Evolutionary conservation across 768 basidiomycete genomes (phyloP).

Genomic region (Suillus variegatus): DNA sequence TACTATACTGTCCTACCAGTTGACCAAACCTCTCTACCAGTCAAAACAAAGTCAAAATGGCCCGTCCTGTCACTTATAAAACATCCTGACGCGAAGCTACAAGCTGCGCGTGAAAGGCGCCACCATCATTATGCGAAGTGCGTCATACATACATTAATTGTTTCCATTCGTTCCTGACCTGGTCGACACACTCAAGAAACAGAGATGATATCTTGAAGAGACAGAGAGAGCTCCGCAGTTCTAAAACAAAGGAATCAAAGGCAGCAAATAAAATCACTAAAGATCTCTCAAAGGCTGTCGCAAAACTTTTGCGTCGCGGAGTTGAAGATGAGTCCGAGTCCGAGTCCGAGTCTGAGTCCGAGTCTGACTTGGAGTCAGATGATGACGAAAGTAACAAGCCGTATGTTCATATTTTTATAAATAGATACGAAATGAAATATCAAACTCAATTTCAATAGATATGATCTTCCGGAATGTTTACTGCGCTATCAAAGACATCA

Average conservation of each 20-base stretch:
- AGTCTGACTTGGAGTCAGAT: background rate
- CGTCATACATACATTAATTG: background rate
- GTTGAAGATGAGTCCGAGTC: background rate
- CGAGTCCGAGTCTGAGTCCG: background rate
- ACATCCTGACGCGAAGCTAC: background rate
- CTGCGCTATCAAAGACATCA: background rate
- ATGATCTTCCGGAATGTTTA: background rate
- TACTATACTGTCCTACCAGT: too few relatives aligned
- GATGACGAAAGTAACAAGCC: background rate
- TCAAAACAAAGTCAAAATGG: background rate
- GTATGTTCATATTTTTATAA: background rate
- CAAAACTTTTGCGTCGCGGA: background rate
- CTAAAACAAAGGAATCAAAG: background rate
- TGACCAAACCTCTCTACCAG: too few relatives aligned
- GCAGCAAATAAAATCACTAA: background rate
- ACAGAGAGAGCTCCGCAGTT: background rate
- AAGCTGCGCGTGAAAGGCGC: background rate
- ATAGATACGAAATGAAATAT: background rate
- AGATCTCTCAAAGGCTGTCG: background rate
- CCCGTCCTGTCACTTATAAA: background rate
- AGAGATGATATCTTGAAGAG: background rate
- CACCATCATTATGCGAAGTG: too few relatives aligned
- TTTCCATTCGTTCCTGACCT: background rate
- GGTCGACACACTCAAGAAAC: background rate
- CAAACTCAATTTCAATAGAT: background rate